Conservation (phyloP, 805 yeast species). For the Yarrowia sp. region DNA sequence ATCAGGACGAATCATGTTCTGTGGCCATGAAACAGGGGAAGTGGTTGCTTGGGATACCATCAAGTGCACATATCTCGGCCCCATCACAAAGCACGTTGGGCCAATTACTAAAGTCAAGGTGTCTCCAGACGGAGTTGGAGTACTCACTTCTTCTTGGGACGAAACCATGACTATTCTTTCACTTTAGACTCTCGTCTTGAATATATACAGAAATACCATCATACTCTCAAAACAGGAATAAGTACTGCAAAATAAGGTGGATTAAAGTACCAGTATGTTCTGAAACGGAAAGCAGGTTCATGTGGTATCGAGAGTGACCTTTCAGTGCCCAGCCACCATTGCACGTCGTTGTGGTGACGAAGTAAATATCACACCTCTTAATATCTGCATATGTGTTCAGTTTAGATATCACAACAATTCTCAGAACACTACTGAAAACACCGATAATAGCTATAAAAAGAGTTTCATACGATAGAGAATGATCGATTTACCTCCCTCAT, state of each 20-base stretch:
- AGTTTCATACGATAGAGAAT: neutral
- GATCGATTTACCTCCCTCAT: neutral
- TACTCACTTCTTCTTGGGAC: conserved; percentile 82
- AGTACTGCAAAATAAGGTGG: no score
- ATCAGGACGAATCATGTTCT: conserved; percentile 70
- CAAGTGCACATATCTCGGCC: conserved; percentile 60
- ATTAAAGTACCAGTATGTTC: no score
- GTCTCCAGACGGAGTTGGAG: conserved; percentile 70
- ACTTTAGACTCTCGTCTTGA: neutral
- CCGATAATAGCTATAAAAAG: neutral
- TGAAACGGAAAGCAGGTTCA: no score
- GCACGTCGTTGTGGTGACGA: no score
- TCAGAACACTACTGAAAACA: neutral
- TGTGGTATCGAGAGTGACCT: no score
- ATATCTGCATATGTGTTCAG: neutral
- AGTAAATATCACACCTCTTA: no score
- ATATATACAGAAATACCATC: no score
- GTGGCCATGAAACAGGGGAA: conserved; percentile 71
- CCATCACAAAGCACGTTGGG: conserved; percentile 61
- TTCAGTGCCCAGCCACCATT: no score
- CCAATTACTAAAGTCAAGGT: conserved; percentile 60
- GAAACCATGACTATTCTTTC: conserved; percentile 46
- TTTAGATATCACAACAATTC: neutral
- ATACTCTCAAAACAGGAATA: no score
- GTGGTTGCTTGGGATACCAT: conserved; percentile 77